Evolutionary conservation across 1,284 basidiomycete species (phyloP), one percentile per base, ranked within the genome.

Genomic region (Ceratobasidium sp.): DNA sequence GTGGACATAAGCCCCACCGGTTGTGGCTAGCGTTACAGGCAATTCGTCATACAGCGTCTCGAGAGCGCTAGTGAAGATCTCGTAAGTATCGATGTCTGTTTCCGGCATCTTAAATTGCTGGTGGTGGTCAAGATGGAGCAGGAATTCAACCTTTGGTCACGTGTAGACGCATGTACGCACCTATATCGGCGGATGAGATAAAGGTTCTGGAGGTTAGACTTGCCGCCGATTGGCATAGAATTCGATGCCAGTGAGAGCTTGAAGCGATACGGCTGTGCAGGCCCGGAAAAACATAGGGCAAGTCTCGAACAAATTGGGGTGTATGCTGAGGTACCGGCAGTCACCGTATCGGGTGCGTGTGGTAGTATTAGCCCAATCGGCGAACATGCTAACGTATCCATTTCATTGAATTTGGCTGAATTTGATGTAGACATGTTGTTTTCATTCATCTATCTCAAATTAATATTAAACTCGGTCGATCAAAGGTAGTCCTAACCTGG

Each of bases 41-140:
- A 75, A 33, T 33, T 75, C 73, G 46, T 65, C 62, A 57, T 54
- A 75, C 62, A 75, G n/a, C 9, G 44, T 13, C 48, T 66, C 73
- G n/a, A 75, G 62, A 4, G 61, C 73, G 57, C 73, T 75, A 5
- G 73, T 48, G 62, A 75, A 75, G 28, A 75, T 75, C 20, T 75
- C 65, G n/a, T 67, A 67, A 23, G 46, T 52, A 38, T 67, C 65
- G 3, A 6, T 61, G 28, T 75, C 73, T 23, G 52, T 13, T 48
- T 50, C 62, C 4, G 50, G 17, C 62, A 75, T 75, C 33, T 54
- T 28, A 13, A 20, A n/a, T n/a, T 40, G 42, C n/a, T 48, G 44
- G 65, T 65, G 50, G 73, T 66, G 73, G 73, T 75, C n/a, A 26
- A 75, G 65, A 62, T 42, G 50, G 38, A 48, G 33, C 48, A 75